These are phyloP conservation scores for Collybia sordida DNA, from an alignment of 768 basidiomycete species.

Conservation along the genomic window DNA sequence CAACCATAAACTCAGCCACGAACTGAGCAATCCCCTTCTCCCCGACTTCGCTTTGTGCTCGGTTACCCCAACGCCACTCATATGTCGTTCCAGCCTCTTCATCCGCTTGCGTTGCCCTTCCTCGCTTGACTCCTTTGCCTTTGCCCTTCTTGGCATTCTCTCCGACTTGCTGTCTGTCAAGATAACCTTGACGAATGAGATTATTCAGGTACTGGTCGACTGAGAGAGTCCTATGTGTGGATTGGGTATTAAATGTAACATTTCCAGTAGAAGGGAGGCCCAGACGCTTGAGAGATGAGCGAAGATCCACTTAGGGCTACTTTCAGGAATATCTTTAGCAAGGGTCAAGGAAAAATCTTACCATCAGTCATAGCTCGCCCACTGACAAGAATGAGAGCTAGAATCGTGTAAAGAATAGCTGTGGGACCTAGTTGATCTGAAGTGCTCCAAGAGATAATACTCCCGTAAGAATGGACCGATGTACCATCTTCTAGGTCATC, in stretches of 20 bases:
- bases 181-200: constrained; percentile 71
- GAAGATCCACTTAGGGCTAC: constrained; percentile 61
- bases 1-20: constrained; percentile 79
- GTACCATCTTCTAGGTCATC: constrained; percentile 44
- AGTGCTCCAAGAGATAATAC: constrained; percentile 71
- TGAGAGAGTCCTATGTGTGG: constrained; percentile 48
- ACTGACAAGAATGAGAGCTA: constrained; percentile 81
- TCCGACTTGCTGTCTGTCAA: constrained; percentile 65
- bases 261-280: constrained; percentile 49
- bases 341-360: constrained; percentile 31
- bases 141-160: constrained; percentile 38
- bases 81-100: constrained; percentile 39
- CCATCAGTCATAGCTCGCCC: constrained; percentile 75
- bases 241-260: constrained; percentile 51
- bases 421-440: constrained; percentile 64
- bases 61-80: constrained; percentile 88
- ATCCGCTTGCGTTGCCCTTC: constrained; percentile 43
- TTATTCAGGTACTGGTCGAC: constrained; percentile 66
- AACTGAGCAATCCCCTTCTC: constrained; percentile 76
- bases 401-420: constrained; percentile 79
- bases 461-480: constrained; percentile 54
- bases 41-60: constrained; percentile 80
- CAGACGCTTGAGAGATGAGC: constrained; percentile 67
- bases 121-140: constrained; percentile 50
- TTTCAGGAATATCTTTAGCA: background rate